Percentiles rank a stretch among this genome's conserved stretches.
Conservation (phyloP, 2,329 filamentous ascomycete species). For the Zopfia rhizophila region DNA sequence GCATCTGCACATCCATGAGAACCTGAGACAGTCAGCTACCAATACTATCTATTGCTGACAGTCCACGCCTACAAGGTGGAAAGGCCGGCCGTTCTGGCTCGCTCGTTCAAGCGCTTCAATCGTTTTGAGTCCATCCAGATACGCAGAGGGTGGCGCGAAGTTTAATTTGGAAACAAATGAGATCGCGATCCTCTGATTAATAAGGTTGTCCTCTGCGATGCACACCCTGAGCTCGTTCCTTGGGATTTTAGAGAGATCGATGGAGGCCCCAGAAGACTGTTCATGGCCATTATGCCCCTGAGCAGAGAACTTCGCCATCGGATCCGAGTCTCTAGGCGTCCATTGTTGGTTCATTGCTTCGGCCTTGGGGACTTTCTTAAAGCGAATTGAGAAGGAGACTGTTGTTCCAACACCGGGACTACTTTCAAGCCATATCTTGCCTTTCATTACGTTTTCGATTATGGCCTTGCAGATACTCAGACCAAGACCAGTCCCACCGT, state of each 20-base stretch:
- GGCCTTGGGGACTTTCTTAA: constrained; percentile 79
- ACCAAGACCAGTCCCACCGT: constrained; percentile 89
- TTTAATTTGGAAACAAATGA: constrained; percentile 89
- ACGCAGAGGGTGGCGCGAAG: constrained; percentile 87
- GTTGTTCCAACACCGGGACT: constrained; percentile 75
- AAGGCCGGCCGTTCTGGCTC: constrained; percentile 76
- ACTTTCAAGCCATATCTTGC: constrained; percentile 84
- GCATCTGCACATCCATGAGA: constrained; percentile 98
- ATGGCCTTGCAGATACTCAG: constrained; percentile 95
- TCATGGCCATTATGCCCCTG: constrained; percentile 57
- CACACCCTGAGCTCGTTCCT: constrained; percentile 85
- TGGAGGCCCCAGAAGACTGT: constrained; percentile 47
- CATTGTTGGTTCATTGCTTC: constrained; percentile 59
- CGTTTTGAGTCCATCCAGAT: constrained; percentile 87
- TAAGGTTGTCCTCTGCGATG: constrained; percentile 93
- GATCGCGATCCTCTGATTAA: constrained; percentile 94
- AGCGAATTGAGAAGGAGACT: constrained; percentile 83
- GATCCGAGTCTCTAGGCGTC: constrained; percentile 58
- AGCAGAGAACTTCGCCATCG: constrained; percentile 67
- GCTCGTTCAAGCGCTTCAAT: constrained; percentile 84
- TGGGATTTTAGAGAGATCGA: constrained; percentile 73
- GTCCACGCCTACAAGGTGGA: constrained; percentile 73
- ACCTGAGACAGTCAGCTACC: constrained; percentile 13
- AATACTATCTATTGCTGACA: neutral
- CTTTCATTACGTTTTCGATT: constrained; percentile 91